Evolutionary conservation across 768 basidiomycete genomes (phyloP).

Genomic region (Serendipita sp.): DNA sequence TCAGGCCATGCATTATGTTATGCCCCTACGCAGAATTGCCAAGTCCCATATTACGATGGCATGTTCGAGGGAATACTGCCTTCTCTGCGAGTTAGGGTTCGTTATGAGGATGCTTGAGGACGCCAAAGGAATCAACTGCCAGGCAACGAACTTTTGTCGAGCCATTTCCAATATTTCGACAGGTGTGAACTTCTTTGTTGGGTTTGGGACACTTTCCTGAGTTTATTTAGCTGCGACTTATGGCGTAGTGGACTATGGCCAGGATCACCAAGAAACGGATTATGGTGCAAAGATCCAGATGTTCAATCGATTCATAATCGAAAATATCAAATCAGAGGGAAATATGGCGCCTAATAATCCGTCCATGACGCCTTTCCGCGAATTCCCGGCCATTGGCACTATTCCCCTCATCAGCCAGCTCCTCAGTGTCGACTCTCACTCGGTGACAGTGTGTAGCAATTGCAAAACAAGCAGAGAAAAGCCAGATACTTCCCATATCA

Average conservation of each 20-base stretch:
- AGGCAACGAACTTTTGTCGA: constrained; percentile 93
- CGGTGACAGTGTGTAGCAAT: constrained; percentile 50
- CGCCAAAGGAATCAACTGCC: constrained; percentile 84
- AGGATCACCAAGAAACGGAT: constrained; percentile 53
- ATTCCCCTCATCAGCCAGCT: constrained; percentile 68
- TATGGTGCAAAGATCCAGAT: constrained; percentile 84
- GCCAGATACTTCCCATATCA: constrained; percentile 60
- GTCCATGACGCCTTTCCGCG: constrained; percentile 23
- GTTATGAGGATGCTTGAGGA: constrained; percentile 91
- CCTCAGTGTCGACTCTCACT: constrained; percentile 63
- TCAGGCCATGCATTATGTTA: constrained; percentile 76
- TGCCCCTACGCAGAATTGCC: constrained; percentile 62
- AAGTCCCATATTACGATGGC: constrained; percentile 83
- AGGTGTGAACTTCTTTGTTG: constrained; percentile 27
- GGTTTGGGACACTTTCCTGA: constrained; percentile 3
- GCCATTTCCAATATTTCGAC: constrained; percentile 80
- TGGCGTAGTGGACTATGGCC: constrained; percentile 77
- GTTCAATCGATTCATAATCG: constrained; percentile 87
- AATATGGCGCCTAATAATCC: constrained; percentile 48
- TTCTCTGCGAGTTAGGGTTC: constrained; percentile 90
- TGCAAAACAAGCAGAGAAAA: constrained; percentile 62
- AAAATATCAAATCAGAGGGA: constrained; percentile 63
- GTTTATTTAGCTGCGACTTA: constrained; percentile 51
- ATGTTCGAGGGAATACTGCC: constrained; percentile 80
- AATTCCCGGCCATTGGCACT: constrained; percentile 16